A percentile compares a stretch with the other conserved stretches of the same genome.
Evolutionary conservation across 306 rosid genomes (phyloP).

Genomic region (Senna tora): DNA sequence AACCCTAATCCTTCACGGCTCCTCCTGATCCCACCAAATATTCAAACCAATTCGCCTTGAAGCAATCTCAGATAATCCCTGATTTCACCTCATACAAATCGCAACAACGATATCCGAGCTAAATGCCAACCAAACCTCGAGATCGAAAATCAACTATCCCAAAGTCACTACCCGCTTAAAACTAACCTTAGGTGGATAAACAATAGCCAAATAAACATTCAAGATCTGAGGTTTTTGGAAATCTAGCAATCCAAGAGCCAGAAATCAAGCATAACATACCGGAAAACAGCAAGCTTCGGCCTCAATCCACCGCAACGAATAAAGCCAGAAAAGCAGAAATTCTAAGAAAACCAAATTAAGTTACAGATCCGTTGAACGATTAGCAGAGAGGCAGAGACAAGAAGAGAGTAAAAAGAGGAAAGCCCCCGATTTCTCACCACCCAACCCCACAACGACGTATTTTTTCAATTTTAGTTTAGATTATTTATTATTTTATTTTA

Average conservation of each 20-base stretch:
- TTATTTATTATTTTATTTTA: conserved; percentile 4
- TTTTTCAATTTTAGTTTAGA: conserved; percentile 30
- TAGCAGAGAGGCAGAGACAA: conserved; percentile 34
- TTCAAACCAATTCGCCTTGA: conserved; percentile 29
- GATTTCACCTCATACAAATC: conserved; percentile 30
- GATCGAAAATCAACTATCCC: conserved; percentile 51
- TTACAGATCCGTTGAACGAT: conserved; percentile 52
- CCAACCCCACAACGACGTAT: conserved; percentile 44
- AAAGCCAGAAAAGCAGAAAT: not conserved
- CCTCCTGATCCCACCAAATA: conserved; percentile 39
- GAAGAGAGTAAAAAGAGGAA: conserved; percentile 32
- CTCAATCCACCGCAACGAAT: conserved; percentile 43
- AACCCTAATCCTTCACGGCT: conserved; percentile 47
- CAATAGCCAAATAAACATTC: conserved; percentile 35
- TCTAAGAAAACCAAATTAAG: conserved; percentile 13
- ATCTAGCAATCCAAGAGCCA: conserved; percentile 39
- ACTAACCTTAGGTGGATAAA: conserved; percentile 33
- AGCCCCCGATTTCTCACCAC: conserved; percentile 62
- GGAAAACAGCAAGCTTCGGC: conserved; percentile 24
- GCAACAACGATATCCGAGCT: conserved; percentile 47
- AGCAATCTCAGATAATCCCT: conserved; percentile 25
- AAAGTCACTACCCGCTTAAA: conserved; percentile 31
- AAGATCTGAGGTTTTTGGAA: conserved; percentile 55
- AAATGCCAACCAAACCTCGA: conserved; percentile 36
- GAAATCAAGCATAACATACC: conserved; percentile 35